phyloP scores from a whole-genome alignment of 2,329 filamentous ascomycete species.

The Diatrype stigma region DNA sequence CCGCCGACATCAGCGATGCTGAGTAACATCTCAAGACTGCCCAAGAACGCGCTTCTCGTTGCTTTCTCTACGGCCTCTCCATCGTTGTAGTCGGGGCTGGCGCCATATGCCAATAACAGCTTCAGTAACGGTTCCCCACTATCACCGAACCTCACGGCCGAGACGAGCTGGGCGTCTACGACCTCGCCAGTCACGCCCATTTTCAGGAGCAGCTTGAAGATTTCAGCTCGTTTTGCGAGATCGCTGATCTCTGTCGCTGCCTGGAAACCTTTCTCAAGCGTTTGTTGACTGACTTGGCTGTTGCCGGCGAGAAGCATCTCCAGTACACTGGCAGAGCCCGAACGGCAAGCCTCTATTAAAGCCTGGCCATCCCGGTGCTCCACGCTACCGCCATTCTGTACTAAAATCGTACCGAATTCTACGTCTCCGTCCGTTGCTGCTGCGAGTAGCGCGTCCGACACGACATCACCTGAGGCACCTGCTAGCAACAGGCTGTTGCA shows the following conservation, averaged over 20 bases:
- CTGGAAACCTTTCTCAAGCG: constrained; percentile 48
- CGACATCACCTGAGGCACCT: constrained; percentile 40
- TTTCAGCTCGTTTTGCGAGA: constrained; percentile 41
- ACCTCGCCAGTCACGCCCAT: constrained; percentile 47
- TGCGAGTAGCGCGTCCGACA: constrained; percentile 46
- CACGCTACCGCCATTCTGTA: constrained; percentile 48
- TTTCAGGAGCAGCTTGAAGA: constrained; percentile 48
- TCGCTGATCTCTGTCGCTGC: constrained; percentile 51
- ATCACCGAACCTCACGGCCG: constrained; percentile 47
- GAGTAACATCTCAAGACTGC: constrained; percentile 47
- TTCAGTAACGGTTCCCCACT: constrained; percentile 44
- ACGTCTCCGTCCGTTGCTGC: constrained; percentile 52
- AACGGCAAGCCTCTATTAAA: constrained; percentile 50
- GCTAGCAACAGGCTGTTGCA: constrained; percentile 42
- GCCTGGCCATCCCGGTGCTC: constrained; percentile 49
- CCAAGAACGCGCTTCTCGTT: constrained; percentile 46
- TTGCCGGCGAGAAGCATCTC: constrained; percentile 44
- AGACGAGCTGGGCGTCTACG: constrained; percentile 49
- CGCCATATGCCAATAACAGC: constrained; percentile 48
- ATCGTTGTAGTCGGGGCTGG: constrained; percentile 50
- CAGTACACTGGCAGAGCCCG: constrained; percentile 46
- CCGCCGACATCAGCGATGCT: constrained; percentile 39
- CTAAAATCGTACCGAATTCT: constrained; percentile 45
- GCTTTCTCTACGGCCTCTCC: constrained; percentile 54
- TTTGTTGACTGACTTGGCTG: constrained; percentile 34